phyloP scores from a whole-genome alignment of 305 asterid species.

The Salvia sclarea region DNA sequence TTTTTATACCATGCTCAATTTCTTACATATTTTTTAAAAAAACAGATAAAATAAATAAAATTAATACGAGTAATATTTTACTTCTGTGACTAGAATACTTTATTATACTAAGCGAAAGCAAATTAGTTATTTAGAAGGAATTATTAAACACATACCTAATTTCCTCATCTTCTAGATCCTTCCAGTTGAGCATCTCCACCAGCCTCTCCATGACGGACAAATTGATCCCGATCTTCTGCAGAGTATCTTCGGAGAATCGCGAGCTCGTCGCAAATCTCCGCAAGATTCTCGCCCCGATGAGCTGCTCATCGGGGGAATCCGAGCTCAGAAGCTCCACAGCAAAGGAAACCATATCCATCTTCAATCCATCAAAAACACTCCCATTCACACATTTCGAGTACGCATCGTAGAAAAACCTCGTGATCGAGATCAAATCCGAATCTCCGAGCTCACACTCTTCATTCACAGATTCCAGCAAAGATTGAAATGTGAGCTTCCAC shows the following conservation, averaged over 20 bases:
- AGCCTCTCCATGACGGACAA: slow-evolving; percentile 68
- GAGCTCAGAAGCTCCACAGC: slow-evolving; percentile 81
- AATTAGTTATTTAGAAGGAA: too few species aligned
- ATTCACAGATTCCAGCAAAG: slow-evolving; percentile 59
- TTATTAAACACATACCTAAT: too few species aligned
- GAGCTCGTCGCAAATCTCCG: slow-evolving; percentile 51
- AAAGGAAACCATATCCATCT: slow-evolving; percentile 89
- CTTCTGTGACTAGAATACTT: too few species aligned
- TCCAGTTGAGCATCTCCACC: slow-evolving; percentile 92
- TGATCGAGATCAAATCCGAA: slow-evolving; percentile 64
- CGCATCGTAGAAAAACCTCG: slow-evolving; percentile 86
- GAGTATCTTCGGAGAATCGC: slow-evolving; percentile 63
- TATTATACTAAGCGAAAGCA: too few species aligned
- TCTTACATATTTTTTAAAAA: too few species aligned
- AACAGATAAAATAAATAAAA: too few species aligned
- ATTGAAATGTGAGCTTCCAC: slow-evolving; percentile 63
- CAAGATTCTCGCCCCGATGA: slow-evolving; percentile 72
- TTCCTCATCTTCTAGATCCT: slow-evolving; percentile 76
- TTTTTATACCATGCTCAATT: too few species aligned
- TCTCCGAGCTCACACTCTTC: slow-evolving; percentile 75
- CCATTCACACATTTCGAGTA: slow-evolving; percentile 80
- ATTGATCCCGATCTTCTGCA: slow-evolving; percentile 81
- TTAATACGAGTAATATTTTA: too few species aligned
- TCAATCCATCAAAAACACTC: slow-evolving; percentile 88
- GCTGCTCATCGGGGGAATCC: slow-evolving; percentile 80